Evolutionary conservation across 495 filamentous ascomycete species (phyloP), one percentile per base, ranked within the genome.

Genomic region (Chaetomium fimeti): DNA sequence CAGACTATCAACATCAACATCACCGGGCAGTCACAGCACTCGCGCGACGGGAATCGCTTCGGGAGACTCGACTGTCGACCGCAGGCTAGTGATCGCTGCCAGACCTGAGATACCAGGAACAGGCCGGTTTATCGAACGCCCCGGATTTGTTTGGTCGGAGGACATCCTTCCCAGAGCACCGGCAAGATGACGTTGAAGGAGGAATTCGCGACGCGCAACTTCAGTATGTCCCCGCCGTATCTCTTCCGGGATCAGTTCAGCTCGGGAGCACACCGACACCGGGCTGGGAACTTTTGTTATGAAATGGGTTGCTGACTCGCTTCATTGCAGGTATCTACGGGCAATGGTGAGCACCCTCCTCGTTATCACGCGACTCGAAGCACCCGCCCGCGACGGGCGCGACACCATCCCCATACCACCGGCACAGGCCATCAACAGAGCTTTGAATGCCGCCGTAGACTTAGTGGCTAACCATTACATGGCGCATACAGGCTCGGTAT

Each of bases 171-270:
- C 2, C 18, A 11, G 12, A 27, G 22, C 38, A 67, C 54, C 63
- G 64, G 53, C 77, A 81, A 76, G 61, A 82, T 82, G 80, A 76
- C 79, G 73, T 74, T 83, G 70, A 81, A 78, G 70, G 82, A 85
- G 75, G 94, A 98, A 84, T 92, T 99, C 73, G 89, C 86, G 74
- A 91, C 91, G 68, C 85, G 94, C 76, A 99, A 99, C 82, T 99
- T 98, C 85, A 98, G 95, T 98, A 85, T 80, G 94, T 79, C 20
- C 51, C 56, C 15, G 24, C 45, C 25, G 28, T 45, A 5, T 38
- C 22, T 47, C 1, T 15, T 16, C 20, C 25, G 38, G 22, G 32
- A n/a, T 66, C 43, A 66, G 74, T 77, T 81, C 27, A 13, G 43
- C 32, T n/a, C n/a, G 20, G n/a, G 8, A 5, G 24, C 20, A 20